phyloP scores from a whole-genome alignment of 768 basidiomycete species.

The Asterophora parasitica region DNA sequence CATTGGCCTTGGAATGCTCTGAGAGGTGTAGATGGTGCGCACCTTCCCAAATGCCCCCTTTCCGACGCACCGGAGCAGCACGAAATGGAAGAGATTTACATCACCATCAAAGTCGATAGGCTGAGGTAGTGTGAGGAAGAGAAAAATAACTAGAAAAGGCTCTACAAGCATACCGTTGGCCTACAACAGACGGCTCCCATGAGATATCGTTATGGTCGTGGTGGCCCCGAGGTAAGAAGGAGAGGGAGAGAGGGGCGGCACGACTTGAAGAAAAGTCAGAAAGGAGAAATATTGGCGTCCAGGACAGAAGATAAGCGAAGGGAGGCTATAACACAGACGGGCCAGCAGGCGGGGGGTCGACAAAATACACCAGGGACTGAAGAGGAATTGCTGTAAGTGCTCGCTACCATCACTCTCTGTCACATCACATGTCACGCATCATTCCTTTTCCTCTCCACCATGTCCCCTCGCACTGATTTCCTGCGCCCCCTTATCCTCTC shows the following conservation, averaged over 20 bases:
- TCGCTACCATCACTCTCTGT: conserved; percentile 2
- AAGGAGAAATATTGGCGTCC: conserved; percentile 4
- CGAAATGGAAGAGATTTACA: conserved; percentile 95
- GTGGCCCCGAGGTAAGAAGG: conserved; percentile 3
- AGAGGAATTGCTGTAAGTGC: neutral
- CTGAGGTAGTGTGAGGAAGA: conserved; percentile 32
- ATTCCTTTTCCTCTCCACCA: conserved; percentile 1
- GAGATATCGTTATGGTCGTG: conserved; percentile 28
- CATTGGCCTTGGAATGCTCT: conserved; percentile 6
- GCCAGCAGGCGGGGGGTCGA: too few species aligned
- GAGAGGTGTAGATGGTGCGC: neutral
- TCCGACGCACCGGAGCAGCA: conserved; percentile 91
- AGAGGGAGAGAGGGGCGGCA: conserved; percentile 4
- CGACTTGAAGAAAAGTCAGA: conserved; percentile 2
- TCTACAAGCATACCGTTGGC: conserved; percentile 51
- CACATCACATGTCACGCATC: conserved; percentile 1
- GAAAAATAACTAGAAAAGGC: neutral
- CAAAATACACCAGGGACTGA: too few species aligned
- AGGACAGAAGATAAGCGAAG: conserved; percentile 9
- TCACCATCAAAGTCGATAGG: conserved; percentile 95
- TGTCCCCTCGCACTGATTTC: conserved; percentile 32
- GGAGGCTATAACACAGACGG: neutral
- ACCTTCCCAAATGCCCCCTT: conserved; percentile 99
- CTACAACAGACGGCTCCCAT: conserved; percentile 90
- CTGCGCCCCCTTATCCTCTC: conserved; percentile 81